Evolutionary conservation across 176 grass and related monocot species (phyloP).

Genomic region (Carex myosuroides): DNA sequence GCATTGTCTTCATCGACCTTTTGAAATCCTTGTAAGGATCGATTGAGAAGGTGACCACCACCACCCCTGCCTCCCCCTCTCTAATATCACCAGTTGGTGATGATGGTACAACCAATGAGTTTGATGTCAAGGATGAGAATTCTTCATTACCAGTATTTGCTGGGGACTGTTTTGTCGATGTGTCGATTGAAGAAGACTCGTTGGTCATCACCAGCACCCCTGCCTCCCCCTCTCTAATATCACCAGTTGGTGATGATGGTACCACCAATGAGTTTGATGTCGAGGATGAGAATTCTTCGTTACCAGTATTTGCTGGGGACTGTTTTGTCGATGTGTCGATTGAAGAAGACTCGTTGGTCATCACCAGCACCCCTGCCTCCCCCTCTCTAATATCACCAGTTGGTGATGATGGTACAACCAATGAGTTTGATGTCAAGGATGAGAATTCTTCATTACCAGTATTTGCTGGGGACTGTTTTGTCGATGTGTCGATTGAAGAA

Average conservation of each 20-base stretch:
- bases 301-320: neutral
- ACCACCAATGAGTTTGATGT: neutral
- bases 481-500: conserved; percentile 11
- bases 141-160: neutral
- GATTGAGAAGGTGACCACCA: conserved; percentile 46
- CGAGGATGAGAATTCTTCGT: neutral
- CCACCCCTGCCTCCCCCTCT: neutral
- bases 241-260: neutral
- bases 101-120: neutral
- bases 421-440: neutral
- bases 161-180: neutral
- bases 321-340: conserved; percentile 11
- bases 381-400: neutral
- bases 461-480: neutral
- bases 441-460: neutral
- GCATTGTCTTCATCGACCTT: conserved; percentile 53
- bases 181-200: neutral
- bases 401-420: neutral
- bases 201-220: conserved; percentile 18
- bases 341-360: conserved; percentile 19
- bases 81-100: neutral
- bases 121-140: neutral
- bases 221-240: neutral
- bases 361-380: conserved; percentile 14
- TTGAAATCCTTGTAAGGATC: conserved; percentile 60